phyloP scores from a whole-genome alignment of 2,329 filamentous ascomycete species.

The Aspergillus vadensis region DNA sequence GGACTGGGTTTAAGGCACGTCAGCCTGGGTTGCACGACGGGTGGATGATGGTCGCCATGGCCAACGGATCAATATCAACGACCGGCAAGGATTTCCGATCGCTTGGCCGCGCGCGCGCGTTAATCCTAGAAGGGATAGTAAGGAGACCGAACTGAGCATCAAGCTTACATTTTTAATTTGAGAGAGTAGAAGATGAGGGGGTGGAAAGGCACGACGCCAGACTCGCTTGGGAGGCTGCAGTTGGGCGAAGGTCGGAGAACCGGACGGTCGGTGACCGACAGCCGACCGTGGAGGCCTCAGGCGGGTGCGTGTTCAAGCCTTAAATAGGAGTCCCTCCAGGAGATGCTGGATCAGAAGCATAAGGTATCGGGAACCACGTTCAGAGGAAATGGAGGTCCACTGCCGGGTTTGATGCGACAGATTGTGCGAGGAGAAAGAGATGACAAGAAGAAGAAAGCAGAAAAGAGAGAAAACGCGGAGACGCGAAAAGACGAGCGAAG shows the following conservation, averaged over 20 bases:
- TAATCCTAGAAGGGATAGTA: background rate
- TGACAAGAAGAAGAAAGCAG: background rate
- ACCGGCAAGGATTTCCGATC: background rate
- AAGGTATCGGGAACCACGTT: background rate
- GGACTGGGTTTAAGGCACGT: conserved; percentile 15
- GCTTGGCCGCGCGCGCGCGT: background rate
- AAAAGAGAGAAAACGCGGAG: background rate
- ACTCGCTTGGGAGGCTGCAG: background rate
- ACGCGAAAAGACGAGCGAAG: background rate
- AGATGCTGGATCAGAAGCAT: background rate
- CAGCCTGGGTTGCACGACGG: background rate
- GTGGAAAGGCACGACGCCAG: background rate
- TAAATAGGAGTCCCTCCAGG: background rate
- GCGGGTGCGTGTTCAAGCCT: background rate
- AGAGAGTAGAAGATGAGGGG: background rate
- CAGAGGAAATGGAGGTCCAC: background rate
- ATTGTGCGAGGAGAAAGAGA: background rate
- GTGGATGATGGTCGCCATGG: background rate
- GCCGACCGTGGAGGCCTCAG: conserved; percentile 5
- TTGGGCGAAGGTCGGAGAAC: conserved; percentile 6
- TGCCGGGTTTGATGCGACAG: background rate
- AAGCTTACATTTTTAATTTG: conserved; percentile 1
- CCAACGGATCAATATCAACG: background rate
- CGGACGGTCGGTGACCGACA: conserved; percentile 11
- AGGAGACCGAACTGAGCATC: background rate